Percentiles rank a stretch among this genome's conserved stretches.
Conservation (phyloP, 352 stramenopile species). For the Globisporangium lucens region DNA sequence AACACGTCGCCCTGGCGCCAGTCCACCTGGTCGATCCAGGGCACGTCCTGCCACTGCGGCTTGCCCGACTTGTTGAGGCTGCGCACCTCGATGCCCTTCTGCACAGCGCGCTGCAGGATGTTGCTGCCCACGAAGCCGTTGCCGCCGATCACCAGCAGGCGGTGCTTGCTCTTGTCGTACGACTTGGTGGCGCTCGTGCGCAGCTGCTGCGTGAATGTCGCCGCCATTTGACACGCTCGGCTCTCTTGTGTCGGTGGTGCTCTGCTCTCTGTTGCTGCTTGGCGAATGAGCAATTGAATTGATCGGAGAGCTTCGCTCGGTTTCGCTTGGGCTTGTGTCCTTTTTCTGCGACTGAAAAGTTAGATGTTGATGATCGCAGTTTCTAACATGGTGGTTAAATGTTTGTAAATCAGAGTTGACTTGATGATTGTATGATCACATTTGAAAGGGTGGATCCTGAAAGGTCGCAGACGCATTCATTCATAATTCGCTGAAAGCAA, state of each 20-base stretch:
- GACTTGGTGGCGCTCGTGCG: slow-evolving; percentile 34
- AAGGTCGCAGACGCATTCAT: not conserved
- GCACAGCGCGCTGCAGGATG: slow-evolving; percentile 81
- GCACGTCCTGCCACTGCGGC: slow-evolving; percentile 72
- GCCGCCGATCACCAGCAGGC: slow-evolving; percentile 82
- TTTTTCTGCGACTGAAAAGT: not conserved
- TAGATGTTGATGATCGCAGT: not conserved
- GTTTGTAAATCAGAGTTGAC: not conserved
- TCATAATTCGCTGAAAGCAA: not conserved
- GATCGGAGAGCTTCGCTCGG: slow-evolving; percentile 3
- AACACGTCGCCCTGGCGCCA: slow-evolving; percentile 88
- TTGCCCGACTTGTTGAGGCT: slow-evolving; percentile 85
- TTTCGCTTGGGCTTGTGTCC: not conserved
- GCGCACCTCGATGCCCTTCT: slow-evolving; percentile 85
- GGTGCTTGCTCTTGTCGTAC: slow-evolving; percentile 70
- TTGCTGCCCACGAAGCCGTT: slow-evolving; percentile 91
- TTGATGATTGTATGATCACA: not conserved
- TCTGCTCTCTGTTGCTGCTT: not conserved
- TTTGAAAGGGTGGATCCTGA: not conserved
- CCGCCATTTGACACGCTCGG: not conserved
- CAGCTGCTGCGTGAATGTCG: slow-evolving; percentile 8
- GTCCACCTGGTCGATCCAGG: slow-evolving; percentile 85
- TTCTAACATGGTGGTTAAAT: not conserved
- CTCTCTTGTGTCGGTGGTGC: not conserved
- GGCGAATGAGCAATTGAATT: not conserved